These are phyloP conservation scores for Vararia minispora DNA, from an alignment of 768 basidiomycete species.

Conservation along the genomic window DNA sequence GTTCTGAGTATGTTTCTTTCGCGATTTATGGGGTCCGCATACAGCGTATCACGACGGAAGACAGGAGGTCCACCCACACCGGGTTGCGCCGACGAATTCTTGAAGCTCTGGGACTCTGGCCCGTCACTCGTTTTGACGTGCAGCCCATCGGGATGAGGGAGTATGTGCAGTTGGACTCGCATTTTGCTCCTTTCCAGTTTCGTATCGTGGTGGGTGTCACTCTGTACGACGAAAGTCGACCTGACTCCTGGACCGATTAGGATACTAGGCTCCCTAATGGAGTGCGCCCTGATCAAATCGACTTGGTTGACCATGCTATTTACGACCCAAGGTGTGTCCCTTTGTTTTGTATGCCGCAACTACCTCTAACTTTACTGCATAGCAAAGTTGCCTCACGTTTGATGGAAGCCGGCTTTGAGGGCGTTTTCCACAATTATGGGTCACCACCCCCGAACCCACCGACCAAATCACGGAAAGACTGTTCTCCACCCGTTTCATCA, in stretches of 20 bases:
- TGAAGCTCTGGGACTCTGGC: too few species aligned
- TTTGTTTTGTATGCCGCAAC: background rate
- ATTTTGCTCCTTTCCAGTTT: conserved; percentile 9
- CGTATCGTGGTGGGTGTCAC: conserved; percentile 6
- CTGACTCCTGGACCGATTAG: background rate
- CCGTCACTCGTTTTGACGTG: too few species aligned
- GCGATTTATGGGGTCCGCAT: too few species aligned
- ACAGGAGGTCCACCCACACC: too few species aligned
- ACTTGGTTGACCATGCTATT: conserved; percentile 6
- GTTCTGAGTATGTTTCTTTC: too few species aligned
- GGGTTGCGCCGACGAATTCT: too few species aligned
- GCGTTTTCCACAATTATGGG: conserved; percentile 9
- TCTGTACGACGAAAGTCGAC: background rate
- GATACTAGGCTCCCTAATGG: background rate
- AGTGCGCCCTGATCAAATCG: conserved; percentile 1
- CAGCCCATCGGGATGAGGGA: too few species aligned
- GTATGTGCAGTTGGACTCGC: too few species aligned
- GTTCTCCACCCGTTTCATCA: conserved; percentile 3
- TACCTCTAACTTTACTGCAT: background rate
- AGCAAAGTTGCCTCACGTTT: conserved; percentile 8
- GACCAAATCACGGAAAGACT: background rate
- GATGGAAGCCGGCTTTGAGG: conserved; percentile 8
- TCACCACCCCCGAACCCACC: conserved; percentile 1
- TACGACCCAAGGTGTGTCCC: conserved; percentile 9
- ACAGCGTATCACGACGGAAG: too few species aligned